A percentile compares a stretch with the other conserved stretches of the same genome.
Conservation (phyloP, 768 basidiomycete genomes). For the Serendipita indica region DNA sequence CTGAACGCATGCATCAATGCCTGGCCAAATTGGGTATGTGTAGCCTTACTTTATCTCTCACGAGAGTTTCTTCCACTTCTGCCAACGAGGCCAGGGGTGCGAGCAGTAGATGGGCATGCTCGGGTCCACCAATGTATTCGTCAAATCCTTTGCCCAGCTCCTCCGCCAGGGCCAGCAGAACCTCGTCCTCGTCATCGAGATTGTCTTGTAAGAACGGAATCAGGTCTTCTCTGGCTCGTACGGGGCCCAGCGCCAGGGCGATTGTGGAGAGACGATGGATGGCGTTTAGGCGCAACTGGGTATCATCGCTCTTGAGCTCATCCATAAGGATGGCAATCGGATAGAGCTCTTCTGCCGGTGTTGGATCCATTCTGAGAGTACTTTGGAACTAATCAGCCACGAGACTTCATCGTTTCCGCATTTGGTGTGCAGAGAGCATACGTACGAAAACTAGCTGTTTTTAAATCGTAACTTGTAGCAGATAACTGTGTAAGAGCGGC, state of each 20-base stretch:
- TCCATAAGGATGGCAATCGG: conserved; percentile 97
- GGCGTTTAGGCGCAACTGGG: conserved; percentile 87
- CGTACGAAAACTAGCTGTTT: neutral
- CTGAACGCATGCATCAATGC: conserved; percentile 27
- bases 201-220: conserved; percentile 96
- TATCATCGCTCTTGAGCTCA: conserved; percentile 94
- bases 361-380: conserved; percentile 10
- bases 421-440: neutral
- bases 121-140: conserved; percentile 85
- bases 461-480: neutral
- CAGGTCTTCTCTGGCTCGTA: conserved; percentile 89
- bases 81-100: conserved; percentile 91
- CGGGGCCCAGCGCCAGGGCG: conserved; percentile 86
- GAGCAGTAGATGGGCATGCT: conserved; percentile 72
- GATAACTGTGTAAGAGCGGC: neutral
- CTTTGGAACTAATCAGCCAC: neutral
- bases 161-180: conserved; percentile 86
- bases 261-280: conserved; percentile 97
- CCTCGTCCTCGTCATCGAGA: conserved; percentile 99
- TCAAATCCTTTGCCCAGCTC: conserved; percentile 86
- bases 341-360: conserved; percentile 42
- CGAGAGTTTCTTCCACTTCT: conserved; percentile 93
- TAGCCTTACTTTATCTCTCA: conserved; percentile 83
- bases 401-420: neutral
- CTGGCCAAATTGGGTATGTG: neutral